A percentile compares a stretch with the other conserved stretches of the same genome.
Conservation (phyloP, 306 rosid genomes). For the Hippophae rhamnoides region DNA sequence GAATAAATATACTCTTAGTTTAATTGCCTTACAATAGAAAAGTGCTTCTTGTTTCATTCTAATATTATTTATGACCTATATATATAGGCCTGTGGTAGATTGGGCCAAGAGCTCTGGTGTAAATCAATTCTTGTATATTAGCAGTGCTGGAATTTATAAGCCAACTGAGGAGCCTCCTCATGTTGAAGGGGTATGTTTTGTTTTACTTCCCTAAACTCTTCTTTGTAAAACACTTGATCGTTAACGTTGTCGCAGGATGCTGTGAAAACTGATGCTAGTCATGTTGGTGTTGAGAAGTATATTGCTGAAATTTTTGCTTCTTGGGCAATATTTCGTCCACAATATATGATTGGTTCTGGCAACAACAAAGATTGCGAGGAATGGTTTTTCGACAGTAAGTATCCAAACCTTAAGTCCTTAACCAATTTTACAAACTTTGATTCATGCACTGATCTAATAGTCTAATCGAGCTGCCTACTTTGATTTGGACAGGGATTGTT, state of each 20-base stretch:
- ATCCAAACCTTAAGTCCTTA: not conserved
- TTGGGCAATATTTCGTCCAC: slow-evolving; percentile 84
- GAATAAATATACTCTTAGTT: no score
- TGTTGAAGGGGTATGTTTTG: slow-evolving; percentile 75
- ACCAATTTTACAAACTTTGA: no score
- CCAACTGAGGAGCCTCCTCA: slow-evolving; percentile 85
- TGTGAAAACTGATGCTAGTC: slow-evolving; percentile 81
- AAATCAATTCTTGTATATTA: slow-evolving; percentile 79
- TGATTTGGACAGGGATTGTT: slow-evolving; percentile 54
- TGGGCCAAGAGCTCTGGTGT: slow-evolving; percentile 91
- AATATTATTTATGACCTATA: slow-evolving; percentile 7
- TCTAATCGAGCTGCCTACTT: not conserved
- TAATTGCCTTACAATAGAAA: no score
- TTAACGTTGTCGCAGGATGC: slow-evolving; percentile 39
- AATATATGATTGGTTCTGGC: slow-evolving; percentile 90
- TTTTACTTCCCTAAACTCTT: not conserved
- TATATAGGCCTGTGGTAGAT: slow-evolving; percentile 70
- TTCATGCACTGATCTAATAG: not conserved
- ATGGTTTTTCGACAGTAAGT: slow-evolving; percentile 92
- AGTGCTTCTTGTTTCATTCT: not conserved
- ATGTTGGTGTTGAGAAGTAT: slow-evolving; percentile 82
- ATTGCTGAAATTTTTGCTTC: slow-evolving; percentile 49
- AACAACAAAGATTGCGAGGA: slow-evolving; percentile 96
- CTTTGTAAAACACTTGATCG: not conserved
- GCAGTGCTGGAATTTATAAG: slow-evolving; percentile 96